phyloP scores from a whole-genome alignment of 148 eudicot species.

The Heliamphora exappendiculata region DNA sequence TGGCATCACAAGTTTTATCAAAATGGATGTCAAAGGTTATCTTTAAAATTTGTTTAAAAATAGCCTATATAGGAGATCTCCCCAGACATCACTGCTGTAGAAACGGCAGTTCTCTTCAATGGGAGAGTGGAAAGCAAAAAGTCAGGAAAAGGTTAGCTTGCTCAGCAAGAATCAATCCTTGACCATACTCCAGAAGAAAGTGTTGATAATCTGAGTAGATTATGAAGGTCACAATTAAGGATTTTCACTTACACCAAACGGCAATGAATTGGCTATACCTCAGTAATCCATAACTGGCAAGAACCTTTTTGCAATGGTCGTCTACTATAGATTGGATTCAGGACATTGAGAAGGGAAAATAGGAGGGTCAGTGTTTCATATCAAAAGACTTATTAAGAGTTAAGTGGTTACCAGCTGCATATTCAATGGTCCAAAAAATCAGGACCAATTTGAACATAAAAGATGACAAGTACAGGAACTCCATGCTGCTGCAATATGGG shows the following conservation, averaged over 20 bases:
- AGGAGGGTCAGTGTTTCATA: not conserved
- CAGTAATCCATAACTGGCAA: not conserved
- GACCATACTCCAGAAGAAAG: not conserved
- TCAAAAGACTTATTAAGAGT: not conserved
- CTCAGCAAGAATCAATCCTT: not conserved
- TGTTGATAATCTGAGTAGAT: not conserved
- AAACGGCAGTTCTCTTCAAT: not conserved
- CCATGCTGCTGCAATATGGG: no score
- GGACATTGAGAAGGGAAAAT: not conserved
- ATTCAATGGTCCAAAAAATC: no score
- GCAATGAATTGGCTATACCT: not conserved
- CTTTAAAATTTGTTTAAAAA: not conserved
- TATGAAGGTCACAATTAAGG: not conserved
- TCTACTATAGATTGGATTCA: not conserved
- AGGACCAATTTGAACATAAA: not conserved
- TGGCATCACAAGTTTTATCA: not conserved
- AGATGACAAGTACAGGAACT: no score
- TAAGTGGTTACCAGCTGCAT: not conserved
- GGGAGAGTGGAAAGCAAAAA: no score
- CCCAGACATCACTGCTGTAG: not conserved
- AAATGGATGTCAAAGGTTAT: not conserved
- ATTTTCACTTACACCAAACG: not conserved
- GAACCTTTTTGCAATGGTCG: not conserved
- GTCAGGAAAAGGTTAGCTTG: no score
- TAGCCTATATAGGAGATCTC: not conserved